Conservation (phyloP, 306 rosid species). For the Glycine soja region DNA sequence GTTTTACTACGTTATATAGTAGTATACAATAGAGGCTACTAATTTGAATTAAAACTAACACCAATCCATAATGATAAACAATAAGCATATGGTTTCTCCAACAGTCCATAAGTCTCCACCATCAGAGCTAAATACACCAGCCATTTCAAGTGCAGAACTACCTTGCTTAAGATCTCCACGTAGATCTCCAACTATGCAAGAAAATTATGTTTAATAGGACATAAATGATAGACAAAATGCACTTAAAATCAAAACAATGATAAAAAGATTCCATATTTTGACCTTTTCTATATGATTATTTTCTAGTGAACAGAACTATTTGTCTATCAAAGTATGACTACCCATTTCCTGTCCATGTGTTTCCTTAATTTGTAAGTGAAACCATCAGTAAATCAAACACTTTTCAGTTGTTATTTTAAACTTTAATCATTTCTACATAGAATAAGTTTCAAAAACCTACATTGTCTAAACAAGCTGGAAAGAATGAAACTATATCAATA, state of each 20-base stretch:
- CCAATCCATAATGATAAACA: conserved; percentile 6
- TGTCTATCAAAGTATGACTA: no score
- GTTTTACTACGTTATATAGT: conserved; percentile 11
- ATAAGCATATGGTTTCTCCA: conserved; percentile 72
- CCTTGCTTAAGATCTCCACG: conserved; percentile 93
- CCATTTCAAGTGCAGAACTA: conserved; percentile 86
- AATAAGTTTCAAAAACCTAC: no score
- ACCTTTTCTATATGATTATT: no score
- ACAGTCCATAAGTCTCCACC: conserved; percentile 85
- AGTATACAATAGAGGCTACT: background rate
- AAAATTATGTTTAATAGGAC: conserved; percentile 37
- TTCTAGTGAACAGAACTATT: no score
- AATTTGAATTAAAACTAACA: conserved; percentile 30
- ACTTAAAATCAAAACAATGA: conserved; percentile 3
- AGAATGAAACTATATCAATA: conserved; percentile 40
- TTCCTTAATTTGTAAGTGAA: no score
- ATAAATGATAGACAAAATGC: background rate
- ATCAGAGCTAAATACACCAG: conserved; percentile 86
- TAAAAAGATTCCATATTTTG: no score
- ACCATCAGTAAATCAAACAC: no score
- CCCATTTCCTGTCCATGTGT: no score
- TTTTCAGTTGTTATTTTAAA: no score
- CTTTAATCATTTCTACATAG: no score
- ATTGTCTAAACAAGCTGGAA: no score
- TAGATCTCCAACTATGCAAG: conserved; percentile 81